Percentiles rank a stretch among this genome's conserved stretches.
phyloP scores from a whole-genome alignment of 1,284 basidiomycete genomes.

The Gomphus bonarii region DNA sequence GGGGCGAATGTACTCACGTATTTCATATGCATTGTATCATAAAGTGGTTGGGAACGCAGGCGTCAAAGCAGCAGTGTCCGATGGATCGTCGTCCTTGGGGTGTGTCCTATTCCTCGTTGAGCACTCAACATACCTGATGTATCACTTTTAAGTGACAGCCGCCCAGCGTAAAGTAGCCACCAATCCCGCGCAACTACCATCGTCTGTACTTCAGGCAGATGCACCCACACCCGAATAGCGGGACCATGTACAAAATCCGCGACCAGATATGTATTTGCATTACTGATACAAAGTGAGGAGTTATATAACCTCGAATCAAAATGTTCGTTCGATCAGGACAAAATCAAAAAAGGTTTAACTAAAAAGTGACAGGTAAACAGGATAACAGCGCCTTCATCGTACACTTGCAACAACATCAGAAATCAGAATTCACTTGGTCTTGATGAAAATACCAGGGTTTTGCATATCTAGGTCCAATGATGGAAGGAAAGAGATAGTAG shows the following conservation, averaged over 20 bases:
- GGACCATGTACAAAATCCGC: neutral
- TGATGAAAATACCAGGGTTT: constrained; percentile 1
- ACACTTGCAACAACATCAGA: constrained; percentile 1
- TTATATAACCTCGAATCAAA: neutral
- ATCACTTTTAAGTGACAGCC: neutral
- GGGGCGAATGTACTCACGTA: constrained; percentile 91
- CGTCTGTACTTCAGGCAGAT: neutral
- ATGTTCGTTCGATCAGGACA: neutral
- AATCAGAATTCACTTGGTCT: neutral
- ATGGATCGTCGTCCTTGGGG: constrained; percentile 91
- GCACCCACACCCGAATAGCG: neutral
- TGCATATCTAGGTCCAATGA: constrained; percentile 4
- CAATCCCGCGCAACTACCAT: neutral
- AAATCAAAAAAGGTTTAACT: neutral
- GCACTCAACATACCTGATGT: neutral
- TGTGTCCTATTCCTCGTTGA: constrained; percentile 30
- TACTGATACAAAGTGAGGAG: constrained; percentile 1
- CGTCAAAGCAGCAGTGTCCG: constrained; percentile 86
- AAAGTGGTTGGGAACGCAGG: constrained; percentile 84
- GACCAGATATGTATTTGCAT: constrained; percentile 1
- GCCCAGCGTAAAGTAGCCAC: constrained; percentile 2
- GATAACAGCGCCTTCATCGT: neutral
- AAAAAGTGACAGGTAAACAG: neutral
- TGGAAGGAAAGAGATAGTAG: neutral
- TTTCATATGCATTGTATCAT: constrained; percentile 94